These are phyloP conservation scores for Myxozyma melibiosi DNA, from an alignment of 805 yeast genomes.

Conservation along the genomic window DNA sequence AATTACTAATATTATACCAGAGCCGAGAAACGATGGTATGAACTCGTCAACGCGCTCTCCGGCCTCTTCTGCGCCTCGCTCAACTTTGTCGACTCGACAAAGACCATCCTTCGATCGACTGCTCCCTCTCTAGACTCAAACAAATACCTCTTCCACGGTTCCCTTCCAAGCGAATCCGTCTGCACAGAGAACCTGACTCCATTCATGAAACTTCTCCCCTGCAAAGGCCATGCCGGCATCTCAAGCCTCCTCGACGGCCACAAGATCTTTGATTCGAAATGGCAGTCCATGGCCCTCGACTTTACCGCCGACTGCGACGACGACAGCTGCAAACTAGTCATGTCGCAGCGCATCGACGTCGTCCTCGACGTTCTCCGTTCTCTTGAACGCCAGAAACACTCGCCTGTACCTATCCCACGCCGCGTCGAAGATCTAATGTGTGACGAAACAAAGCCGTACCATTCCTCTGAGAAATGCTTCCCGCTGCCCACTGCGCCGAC, in stretches of 20 bases:
- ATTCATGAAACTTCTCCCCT: constrained; percentile 82
- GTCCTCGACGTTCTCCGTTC: constrained; percentile 72
- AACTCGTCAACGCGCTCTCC: constrained; percentile 71
- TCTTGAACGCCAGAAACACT: constrained; percentile 54
- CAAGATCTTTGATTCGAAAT: constrained; percentile 75
- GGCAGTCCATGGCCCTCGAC: constrained; percentile 94
- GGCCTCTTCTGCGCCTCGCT: constrained; percentile 95
- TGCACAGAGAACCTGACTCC: constrained; percentile 98
- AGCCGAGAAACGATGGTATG: constrained; percentile 58
- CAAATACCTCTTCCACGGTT: constrained; percentile 59
- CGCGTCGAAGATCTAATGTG: constrained; percentile 73
- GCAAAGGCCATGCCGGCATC: constrained; percentile 88
- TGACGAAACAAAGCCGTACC: constrained; percentile 59
- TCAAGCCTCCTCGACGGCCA: constrained; percentile 80
- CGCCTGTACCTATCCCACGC: constrained; percentile 78
- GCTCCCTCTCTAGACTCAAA: not conserved
- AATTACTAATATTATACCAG: constrained; percentile 33
- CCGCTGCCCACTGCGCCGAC: constrained; percentile 61
- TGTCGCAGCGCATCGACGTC: constrained; percentile 69
- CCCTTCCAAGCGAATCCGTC: constrained; percentile 91
- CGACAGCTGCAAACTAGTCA: constrained; percentile 50
- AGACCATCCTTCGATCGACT: constrained; percentile 47
- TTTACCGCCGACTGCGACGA: constrained; percentile 57
- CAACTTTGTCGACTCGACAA: constrained; percentile 78
- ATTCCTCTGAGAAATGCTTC: constrained; percentile 71